phyloP scores from a whole-genome alignment of 495 filamentous ascomycete genomes.

The Xylaria nigripes region DNA sequence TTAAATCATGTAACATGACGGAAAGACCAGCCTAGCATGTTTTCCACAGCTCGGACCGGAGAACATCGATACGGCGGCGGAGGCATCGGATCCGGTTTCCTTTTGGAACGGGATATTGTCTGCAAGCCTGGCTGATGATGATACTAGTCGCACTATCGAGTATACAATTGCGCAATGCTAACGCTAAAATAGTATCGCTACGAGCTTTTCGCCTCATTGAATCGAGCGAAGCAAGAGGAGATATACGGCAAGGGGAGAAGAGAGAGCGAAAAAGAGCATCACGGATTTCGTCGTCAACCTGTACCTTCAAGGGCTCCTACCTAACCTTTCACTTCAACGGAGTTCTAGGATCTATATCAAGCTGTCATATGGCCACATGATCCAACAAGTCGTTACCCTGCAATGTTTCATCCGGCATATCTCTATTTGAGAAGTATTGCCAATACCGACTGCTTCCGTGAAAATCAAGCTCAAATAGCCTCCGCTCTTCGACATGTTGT shows the following conservation, averaged over 20 bases:
- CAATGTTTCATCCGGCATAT: neutral
- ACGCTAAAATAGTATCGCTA: neutral
- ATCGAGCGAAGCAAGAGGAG: neutral
- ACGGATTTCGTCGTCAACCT: too few species aligned
- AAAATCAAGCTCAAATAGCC: neutral
- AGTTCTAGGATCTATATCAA: too few species aligned
- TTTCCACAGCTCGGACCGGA: slow-evolving; percentile 11
- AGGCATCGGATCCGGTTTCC: slow-evolving; percentile 19
- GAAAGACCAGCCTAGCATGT: slow-evolving; percentile 15
- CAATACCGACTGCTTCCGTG: neutral
- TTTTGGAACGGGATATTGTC: slow-evolving; percentile 12
- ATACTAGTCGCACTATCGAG: neutral
- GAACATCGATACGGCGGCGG: slow-evolving; percentile 11
- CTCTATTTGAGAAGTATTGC: neutral
- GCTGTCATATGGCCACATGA: too few species aligned
- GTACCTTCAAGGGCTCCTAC: too few species aligned
- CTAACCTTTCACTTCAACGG: too few species aligned
- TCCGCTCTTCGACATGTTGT: neutral
- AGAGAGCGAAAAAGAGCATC: too few species aligned
- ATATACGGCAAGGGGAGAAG: neutral
- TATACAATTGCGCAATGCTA: too few species aligned
- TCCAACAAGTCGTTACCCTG: too few species aligned
- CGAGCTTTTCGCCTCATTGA: neutral
- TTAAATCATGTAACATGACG: slow-evolving; percentile 8
- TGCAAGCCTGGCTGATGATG: neutral